Base-by-base conservation (phyloP, 495 filamentous ascomycete genomes). In the Penicillium taxi region DNA sequence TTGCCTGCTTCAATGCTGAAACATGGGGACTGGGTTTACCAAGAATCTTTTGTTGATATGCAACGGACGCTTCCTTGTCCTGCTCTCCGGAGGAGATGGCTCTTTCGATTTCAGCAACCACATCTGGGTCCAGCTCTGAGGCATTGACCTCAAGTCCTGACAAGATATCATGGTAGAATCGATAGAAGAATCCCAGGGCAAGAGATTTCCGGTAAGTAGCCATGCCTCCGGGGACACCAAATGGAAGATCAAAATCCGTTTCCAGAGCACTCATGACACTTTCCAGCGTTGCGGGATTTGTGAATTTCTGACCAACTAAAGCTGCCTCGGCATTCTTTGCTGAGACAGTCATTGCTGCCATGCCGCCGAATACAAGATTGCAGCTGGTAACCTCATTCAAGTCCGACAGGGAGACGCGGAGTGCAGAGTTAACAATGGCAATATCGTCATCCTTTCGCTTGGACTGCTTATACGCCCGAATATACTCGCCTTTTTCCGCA, bases 371-470 rank as follows among this genome's bases (percentile, higher is more conserved):
- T 1, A 89, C 81, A 14, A 96, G 72, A 42, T 81, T 82, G 23
- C 72, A 77, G 44, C 73, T 77, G 28, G 77, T 70, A 6, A 94
- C 85, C 8, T 73, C 55, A 24, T 88, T 70, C 3, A 63, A 61
- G 1, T 80, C 71, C 21, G 75, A 73, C 2, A 96, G 61, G 2
- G 68, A 70, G 5, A 94, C 70, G 28, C 83, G 78, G 24, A 96
- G 57, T 4, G 86, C 82, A 6, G 82, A 75, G 40, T 90, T 96
- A 26, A 94, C 90, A 40, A 96, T 95, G 7, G 90, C 90, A 55
- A 95, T 95, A 62, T 96, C 90, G 57, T 95, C 90, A 52, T 96
- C 90, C 49, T 95, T 95, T 34, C 90, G 69, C 69, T 96, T 96
- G 0, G 90, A 78, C 51, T 96, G 90, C 58, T 96, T 96, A 59